Evolutionary conservation across 331 rosid genomes (phyloP).

Genomic region (Rosa hybrid): DNA sequence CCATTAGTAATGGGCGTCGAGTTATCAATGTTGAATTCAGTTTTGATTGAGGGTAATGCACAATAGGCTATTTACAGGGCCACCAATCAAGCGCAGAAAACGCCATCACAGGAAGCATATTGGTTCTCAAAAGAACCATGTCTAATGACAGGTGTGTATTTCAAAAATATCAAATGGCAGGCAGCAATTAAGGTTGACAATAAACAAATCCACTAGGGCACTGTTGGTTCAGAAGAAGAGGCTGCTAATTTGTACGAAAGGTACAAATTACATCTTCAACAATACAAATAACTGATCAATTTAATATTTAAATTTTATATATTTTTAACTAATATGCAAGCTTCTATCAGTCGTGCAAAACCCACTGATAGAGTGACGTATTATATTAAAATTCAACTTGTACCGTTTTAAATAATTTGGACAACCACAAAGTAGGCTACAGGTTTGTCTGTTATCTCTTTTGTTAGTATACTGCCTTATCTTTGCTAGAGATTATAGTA

Average conservation of each 20-base stretch:
- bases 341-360: background rate
- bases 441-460: too few relatives aligned
- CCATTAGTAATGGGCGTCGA: too few relatives aligned
- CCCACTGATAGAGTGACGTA: background rate
- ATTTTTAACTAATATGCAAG: background rate
- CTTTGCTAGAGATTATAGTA: too few relatives aligned
- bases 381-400: too few relatives aligned
- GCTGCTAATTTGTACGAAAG: constrained; percentile 96
- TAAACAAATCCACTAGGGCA: constrained; percentile 94
- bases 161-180: constrained; percentile 96
- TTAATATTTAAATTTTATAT: too few relatives aligned
- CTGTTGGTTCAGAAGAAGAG: constrained; percentile 82
- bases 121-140: constrained; percentile 60
- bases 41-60: background rate
- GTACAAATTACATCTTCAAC: constrained; percentile 30
- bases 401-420: too few relatives aligned
- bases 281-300: too few relatives aligned
- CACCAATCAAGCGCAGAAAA: constrained; percentile 85
- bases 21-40: too few relatives aligned
- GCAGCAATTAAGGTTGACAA: constrained; percentile 98
- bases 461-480: too few relatives aligned
- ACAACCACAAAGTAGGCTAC: too few relatives aligned
- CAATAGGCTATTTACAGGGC: constrained; percentile 47
- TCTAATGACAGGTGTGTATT: constrained; percentile 91
- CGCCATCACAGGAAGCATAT: constrained; percentile 76